These are phyloP conservation scores for Draba incana DNA, from an alignment of 345 rosid species.

Conservation along the genomic window DNA sequence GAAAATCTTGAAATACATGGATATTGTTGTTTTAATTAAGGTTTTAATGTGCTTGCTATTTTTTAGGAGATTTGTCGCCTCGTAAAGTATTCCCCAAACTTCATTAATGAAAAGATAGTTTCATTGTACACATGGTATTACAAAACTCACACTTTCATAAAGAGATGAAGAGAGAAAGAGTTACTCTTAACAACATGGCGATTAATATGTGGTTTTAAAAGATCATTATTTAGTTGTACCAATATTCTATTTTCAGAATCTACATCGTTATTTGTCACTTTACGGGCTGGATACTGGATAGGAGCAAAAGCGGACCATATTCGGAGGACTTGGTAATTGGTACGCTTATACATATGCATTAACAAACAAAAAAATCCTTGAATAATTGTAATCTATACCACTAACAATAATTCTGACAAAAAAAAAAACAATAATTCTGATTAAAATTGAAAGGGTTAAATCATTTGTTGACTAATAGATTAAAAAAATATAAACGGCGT, in stretches of 20 bases:
- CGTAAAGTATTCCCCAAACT: too few species aligned
- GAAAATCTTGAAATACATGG: too few species aligned
- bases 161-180: background rate
- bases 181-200: conserved; percentile 18
- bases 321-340: conserved; percentile 17
- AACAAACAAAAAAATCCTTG: background rate
- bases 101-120: background rate
- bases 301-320: conserved; percentile 18
- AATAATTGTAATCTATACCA: background rate
- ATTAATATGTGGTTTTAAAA: background rate
- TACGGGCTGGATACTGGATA: conserved; percentile 28
- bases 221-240: background rate
- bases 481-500: conserved; percentile 15
- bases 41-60: background rate
- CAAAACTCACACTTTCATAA: background rate
- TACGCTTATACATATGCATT: conserved; percentile 2
- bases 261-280: conserved; percentile 31
- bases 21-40: background rate
- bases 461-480: conserved; percentile 25
- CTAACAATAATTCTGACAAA: background rate
- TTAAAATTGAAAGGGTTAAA: background rate
- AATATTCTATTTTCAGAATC: conserved; percentile 19
- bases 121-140: background rate
- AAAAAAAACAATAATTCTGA: background rate
- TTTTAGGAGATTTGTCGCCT: background rate